Conservation (phyloP, 2,329 filamentous ascomycete species). For the Septoria petroselini region DNA sequence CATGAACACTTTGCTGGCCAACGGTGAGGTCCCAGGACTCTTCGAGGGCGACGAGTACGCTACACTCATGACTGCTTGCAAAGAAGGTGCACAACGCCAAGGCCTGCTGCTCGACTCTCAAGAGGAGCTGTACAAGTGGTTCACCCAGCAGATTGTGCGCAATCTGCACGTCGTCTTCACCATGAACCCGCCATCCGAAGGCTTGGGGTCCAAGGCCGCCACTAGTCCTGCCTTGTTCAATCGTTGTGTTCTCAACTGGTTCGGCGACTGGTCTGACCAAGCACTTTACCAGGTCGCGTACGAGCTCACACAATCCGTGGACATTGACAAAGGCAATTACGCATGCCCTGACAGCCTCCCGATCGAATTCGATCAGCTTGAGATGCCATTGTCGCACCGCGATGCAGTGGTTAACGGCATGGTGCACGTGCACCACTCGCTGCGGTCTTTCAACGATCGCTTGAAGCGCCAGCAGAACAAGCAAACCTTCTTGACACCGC, state of each 20-base stretch:
- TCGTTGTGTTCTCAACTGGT: constrained; percentile 99
- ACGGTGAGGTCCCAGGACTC: constrained; percentile 97
- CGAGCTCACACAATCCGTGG: constrained; percentile 92
- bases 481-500: constrained; percentile 87
- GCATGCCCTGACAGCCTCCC: constrained; percentile 85
- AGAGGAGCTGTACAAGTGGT: constrained; percentile 99
- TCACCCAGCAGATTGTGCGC: constrained; percentile 98
- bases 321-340: constrained; percentile 85
- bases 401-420: constrained; percentile 95
- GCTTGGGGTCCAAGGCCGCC: constrained; percentile 90
- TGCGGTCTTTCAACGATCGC: constrained; percentile 84
- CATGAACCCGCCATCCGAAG: constrained; percentile 98
- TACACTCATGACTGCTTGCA: constrained; percentile 98
- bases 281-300: constrained; percentile 96
- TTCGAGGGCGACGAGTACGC: constrained; percentile 99
- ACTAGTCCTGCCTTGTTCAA: constrained; percentile 99
- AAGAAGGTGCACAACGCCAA: constrained; percentile 95
- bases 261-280: constrained; percentile 99
- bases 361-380: constrained; percentile 82
- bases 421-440: constrained; percentile 97
- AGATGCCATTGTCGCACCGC: constrained; percentile 80
- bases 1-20: constrained; percentile 98
- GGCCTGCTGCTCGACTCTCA: constrained; percentile 93
- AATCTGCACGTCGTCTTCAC: constrained; percentile 99
- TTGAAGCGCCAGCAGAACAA: constrained; percentile 89